Conservation (phyloP, 176 grass and related monocot genomes). For the Pontederia paniculata region DNA sequence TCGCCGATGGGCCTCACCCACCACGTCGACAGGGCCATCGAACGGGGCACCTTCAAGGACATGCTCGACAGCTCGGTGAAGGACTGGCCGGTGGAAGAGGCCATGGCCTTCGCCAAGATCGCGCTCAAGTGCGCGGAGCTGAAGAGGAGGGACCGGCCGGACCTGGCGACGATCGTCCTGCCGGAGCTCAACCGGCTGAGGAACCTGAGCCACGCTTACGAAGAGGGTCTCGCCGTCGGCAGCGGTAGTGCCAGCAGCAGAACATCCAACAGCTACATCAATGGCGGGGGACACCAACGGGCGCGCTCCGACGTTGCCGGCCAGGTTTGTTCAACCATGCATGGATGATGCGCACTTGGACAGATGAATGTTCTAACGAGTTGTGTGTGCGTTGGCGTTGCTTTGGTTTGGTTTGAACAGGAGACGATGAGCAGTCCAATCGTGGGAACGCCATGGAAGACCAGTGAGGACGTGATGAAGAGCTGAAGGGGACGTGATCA, state of each 20-base stretch:
- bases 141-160: constrained; percentile 58
- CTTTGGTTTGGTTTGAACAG: too few relatives aligned
- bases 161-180: constrained; percentile 68
- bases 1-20: constrained; percentile 81
- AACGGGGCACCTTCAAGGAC: constrained; percentile 44
- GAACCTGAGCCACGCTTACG: constrained; percentile 65
- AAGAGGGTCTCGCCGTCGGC: neutral
- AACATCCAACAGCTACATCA: too few relatives aligned
- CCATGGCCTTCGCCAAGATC: constrained; percentile 50
- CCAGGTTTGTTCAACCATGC: too few relatives aligned
- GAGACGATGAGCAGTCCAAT: too few relatives aligned
- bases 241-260: neutral
- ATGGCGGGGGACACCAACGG: too few relatives aligned
- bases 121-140: constrained; percentile 76
- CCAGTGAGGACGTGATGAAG: too few relatives aligned
- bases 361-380: too few relatives aligned
- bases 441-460: too few relatives aligned
- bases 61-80: constrained; percentile 60
- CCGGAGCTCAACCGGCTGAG: constrained; percentile 86
- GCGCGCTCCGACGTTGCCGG: too few relatives aligned
- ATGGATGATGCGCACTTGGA: too few relatives aligned
- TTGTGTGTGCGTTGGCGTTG: too few relatives aligned
- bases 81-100: constrained; percentile 84
- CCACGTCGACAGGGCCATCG: constrained; percentile 75
- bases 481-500: too few relatives aligned